Evolutionary conservation across 2,329 filamentous ascomycete species (phyloP).

Genomic region (Aspergillus piperis): DNA sequence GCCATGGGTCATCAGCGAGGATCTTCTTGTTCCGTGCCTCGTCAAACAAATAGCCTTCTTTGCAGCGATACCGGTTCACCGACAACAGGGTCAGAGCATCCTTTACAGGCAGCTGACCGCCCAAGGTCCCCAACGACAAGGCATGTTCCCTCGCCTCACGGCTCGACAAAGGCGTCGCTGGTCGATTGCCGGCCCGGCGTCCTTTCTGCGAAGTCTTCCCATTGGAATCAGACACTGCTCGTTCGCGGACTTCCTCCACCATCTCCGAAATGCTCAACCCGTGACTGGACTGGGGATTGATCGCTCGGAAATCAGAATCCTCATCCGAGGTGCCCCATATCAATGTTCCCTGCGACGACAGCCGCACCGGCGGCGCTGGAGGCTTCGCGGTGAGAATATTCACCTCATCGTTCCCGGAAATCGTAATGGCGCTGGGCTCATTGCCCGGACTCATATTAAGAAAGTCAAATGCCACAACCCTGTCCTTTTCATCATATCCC

Average conservation of each 20-base stretch:
- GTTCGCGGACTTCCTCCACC: slow-evolving; percentile 31
- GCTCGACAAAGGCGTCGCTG: slow-evolving; percentile 35
- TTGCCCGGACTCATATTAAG: slow-evolving; percentile 49
- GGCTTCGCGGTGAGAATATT: slow-evolving; percentile 52
- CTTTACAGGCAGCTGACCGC: slow-evolving; percentile 34
- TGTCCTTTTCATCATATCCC: slow-evolving; percentile 47
- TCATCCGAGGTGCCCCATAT: slow-evolving; percentile 32
- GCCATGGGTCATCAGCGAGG: slow-evolving; percentile 56
- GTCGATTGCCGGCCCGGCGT: not conserved
- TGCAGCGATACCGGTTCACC: slow-evolving; percentile 51
- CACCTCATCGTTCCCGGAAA: slow-evolving; percentile 55
- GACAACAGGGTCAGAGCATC: slow-evolving; percentile 46
- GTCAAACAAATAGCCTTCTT: slow-evolving; percentile 57
- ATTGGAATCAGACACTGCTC: slow-evolving; percentile 22
- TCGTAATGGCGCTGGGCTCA: slow-evolving; percentile 55
- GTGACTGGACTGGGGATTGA: slow-evolving; percentile 33
- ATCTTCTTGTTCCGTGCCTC: slow-evolving; percentile 57
- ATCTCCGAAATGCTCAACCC: slow-evolving; percentile 32
- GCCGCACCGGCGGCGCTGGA: slow-evolving; percentile 39
- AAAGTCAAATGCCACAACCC: slow-evolving; percentile 64
- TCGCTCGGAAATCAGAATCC: slow-evolving; percentile 32
- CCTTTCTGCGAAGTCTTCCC: slow-evolving; percentile 9
- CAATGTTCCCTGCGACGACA: slow-evolving; percentile 41
- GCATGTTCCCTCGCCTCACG: slow-evolving; percentile 41
- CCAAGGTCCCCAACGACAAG: slow-evolving; percentile 32